Percentiles rank a stretch among this genome's conserved stretches.
Evolutionary conservation across 176 grass and related monocot genomes (phyloP).

Genomic region (Otatea glauca): DNA sequence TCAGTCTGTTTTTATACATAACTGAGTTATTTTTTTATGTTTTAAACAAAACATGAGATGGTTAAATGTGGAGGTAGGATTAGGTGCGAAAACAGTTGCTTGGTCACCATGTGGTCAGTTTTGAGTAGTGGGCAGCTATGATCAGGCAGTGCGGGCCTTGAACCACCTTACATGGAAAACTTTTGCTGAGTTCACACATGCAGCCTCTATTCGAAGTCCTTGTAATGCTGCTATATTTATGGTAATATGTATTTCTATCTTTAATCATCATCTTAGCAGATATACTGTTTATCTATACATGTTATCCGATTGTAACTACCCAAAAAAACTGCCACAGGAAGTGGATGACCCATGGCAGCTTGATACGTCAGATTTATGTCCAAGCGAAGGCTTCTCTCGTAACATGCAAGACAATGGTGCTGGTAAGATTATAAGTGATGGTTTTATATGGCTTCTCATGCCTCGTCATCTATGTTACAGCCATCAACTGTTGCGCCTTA

Average conservation of each 20-base stretch:
- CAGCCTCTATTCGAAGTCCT: conserved; percentile 64
- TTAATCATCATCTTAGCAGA: conserved; percentile 29
- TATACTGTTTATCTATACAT: conserved; percentile 32
- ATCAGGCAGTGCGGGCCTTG: conserved; percentile 77
- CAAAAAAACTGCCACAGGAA: conserved; percentile 58
- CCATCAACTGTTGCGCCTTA: neutral
- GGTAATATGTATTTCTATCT: conserved; percentile 49
- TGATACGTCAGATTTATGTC: conserved; percentile 88
- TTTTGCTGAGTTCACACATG: conserved; percentile 90
- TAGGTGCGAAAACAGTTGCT: conserved; percentile 93
- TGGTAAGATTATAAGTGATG: conserved; percentile 51
- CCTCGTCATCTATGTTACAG: conserved; percentile 23
- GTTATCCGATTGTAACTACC: conserved; percentile 34
- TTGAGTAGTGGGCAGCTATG: conserved; percentile 93
- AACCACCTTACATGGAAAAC: conserved; percentile 99
- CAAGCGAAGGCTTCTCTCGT: conserved; percentile 70
- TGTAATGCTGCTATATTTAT: conserved; percentile 81
- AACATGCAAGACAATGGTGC: conserved; percentile 64
- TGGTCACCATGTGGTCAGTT: conserved; percentile 97
- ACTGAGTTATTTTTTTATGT: neutral
- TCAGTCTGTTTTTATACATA: neutral
- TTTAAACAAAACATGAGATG: conserved; percentile 12
- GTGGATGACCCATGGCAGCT: conserved; percentile 87
- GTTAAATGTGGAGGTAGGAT: conserved; percentile 38
- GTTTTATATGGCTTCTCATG: conserved; percentile 17